These are phyloP conservation scores for Corymbia calophylla DNA, from an alignment of 441 rosid genomes.

Conservation along the genomic window DNA sequence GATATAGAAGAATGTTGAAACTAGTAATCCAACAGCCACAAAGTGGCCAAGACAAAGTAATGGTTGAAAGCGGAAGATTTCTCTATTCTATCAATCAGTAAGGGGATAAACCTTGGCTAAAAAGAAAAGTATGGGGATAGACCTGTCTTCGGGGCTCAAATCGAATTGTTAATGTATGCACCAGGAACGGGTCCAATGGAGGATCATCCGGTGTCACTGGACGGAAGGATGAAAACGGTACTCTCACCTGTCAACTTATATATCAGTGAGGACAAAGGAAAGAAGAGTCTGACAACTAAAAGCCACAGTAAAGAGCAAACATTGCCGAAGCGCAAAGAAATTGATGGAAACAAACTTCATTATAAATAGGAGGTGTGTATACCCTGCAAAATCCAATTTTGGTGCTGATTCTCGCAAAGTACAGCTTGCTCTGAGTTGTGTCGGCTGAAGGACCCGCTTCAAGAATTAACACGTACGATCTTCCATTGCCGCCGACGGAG, in stretches of 20 bases:
- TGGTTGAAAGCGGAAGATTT: background rate
- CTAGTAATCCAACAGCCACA: background rate
- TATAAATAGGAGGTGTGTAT: background rate
- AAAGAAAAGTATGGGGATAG: background rate
- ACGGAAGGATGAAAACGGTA: slow-evolving; percentile 89
- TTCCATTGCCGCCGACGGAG: slow-evolving; percentile 96
- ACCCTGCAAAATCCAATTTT: slow-evolving; percentile 96
- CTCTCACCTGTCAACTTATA: slow-evolving; percentile 58
- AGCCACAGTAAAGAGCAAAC: background rate
- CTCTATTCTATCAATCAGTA: background rate
- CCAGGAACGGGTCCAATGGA: slow-evolving; percentile 88
- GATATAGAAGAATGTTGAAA: background rate
- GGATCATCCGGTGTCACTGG: slow-evolving; percentile 96
- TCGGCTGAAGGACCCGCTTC: slow-evolving; percentile 95
- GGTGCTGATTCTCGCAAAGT: slow-evolving; percentile 80
- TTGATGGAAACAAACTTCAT: background rate
- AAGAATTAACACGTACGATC: slow-evolving; percentile 84
- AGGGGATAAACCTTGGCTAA: background rate
- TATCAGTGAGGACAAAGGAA: background rate
- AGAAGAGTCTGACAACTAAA: background rate
- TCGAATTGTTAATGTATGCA: slow-evolving; percentile 81
- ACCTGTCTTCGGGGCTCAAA: slow-evolving; percentile 99
- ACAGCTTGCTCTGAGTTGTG: slow-evolving; percentile 77
- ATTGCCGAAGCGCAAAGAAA: background rate
- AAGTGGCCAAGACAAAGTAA: background rate